Evolutionary conservation across 345 rosid genomes (phyloP).

Genomic region (Citropsis articulata): DNA sequence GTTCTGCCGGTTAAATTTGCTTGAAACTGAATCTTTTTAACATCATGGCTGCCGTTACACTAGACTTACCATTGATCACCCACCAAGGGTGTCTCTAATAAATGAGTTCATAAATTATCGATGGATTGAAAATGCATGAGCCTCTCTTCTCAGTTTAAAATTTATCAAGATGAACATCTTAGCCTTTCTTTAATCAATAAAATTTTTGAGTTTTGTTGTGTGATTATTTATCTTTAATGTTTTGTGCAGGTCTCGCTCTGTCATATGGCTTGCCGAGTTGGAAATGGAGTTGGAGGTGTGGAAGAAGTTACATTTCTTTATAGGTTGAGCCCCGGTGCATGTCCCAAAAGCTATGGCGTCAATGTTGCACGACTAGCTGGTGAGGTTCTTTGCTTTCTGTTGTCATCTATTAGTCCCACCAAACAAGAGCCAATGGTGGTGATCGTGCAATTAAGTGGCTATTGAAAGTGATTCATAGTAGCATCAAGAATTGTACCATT

Average conservation of each 20-base stretch:
- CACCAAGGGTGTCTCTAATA: neutral
- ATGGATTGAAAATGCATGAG: neutral
- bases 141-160: neutral
- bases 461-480: neutral
- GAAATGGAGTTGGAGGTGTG: slow-evolving; percentile 55
- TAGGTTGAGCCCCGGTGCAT: slow-evolving; percentile 73
- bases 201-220: neutral
- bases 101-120: neutral
- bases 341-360: slow-evolving; percentile 98
- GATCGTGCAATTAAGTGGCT: neutral
- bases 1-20: neutral
- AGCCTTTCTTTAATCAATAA: neutral
- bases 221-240: neutral
- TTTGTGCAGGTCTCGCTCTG: slow-evolving; percentile 72
- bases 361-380: slow-evolving; percentile 98
- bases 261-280: slow-evolving; percentile 92
- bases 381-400: slow-evolving; percentile 22
- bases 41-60: neutral
- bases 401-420: neutral
- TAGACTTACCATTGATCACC: neutral
- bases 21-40: neutral
- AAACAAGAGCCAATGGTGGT: neutral
- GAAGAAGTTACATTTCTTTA: slow-evolving; percentile 94
- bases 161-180: neutral
- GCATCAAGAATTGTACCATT: neutral